phyloP scores from a whole-genome alignment of 2,329 filamentous ascomycete genomes.

The Colletotrichum melonis region DNA sequence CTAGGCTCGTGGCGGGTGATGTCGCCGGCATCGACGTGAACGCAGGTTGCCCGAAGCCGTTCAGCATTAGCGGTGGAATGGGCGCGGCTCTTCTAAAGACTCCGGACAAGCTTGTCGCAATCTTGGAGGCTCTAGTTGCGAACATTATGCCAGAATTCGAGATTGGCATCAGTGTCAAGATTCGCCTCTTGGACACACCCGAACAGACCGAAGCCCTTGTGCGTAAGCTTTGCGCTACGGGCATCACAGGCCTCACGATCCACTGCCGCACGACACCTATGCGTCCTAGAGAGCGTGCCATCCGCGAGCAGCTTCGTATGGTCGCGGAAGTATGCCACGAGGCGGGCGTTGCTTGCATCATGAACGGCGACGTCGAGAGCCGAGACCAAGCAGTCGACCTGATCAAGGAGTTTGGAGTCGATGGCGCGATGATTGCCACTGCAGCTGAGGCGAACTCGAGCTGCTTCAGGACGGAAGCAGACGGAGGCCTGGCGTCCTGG shows the following conservation, averaged over 20 bases:
- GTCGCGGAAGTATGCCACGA: slow-evolving; percentile 83
- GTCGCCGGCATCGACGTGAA: slow-evolving; percentile 97
- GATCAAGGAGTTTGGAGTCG: slow-evolving; percentile 82
- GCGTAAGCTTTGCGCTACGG: slow-evolving; percentile 81
- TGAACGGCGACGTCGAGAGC: slow-evolving; percentile 91
- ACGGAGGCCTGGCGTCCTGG: slow-evolving; percentile 82
- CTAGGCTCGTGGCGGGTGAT: slow-evolving; percentile 84
- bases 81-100: slow-evolving; percentile 89
- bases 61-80: slow-evolving; percentile 95
- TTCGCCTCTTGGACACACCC: slow-evolving; percentile 83
- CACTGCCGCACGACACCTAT: slow-evolving; percentile 98
- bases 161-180: slow-evolving; percentile 97
- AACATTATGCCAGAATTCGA: slow-evolving; percentile 81
- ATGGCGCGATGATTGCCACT: slow-evolving; percentile 97
- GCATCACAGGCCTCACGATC: slow-evolving; percentile 91
- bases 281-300: slow-evolving; percentile 88
- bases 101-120: slow-evolving; percentile 85
- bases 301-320: slow-evolving; percentile 88
- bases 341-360: slow-evolving; percentile 89
- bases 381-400: slow-evolving; percentile 79
- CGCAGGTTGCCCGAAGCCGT: slow-evolving; percentile 97
- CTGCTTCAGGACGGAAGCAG: slow-evolving; percentile 77
- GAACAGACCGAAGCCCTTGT: slow-evolving; percentile 84
- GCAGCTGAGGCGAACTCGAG: slow-evolving; percentile 92
- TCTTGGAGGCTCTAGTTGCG: slow-evolving; percentile 84